phyloP scores from a whole-genome alignment of 192 early-diverging fungal species.

The Rhizophagus clarus region DNA sequence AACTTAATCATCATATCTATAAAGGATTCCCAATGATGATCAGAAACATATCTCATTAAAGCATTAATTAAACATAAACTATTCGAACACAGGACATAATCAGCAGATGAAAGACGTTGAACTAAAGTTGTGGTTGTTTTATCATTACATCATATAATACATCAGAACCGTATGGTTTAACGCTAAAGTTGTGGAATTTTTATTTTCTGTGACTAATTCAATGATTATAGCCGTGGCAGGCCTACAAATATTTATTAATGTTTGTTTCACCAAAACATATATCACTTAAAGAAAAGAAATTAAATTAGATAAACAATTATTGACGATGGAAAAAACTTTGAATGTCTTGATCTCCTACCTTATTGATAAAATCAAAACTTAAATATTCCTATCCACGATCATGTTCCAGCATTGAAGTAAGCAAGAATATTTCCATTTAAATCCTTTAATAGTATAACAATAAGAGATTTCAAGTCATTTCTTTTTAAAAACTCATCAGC shows the following conservation, averaged over 20 bases:
- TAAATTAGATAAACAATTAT: not conserved
- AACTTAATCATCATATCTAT: constrained; percentile 55
- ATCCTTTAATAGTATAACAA: constrained; percentile 61
- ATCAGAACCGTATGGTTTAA: constrained; percentile 53
- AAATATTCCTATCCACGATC: constrained; percentile 64
- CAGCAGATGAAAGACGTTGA: constrained; percentile 57
- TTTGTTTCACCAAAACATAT: constrained; percentile 63
- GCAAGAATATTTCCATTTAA: constrained; percentile 65
- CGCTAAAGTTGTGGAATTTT: constrained; percentile 27
- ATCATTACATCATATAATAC: constrained; percentile 54
- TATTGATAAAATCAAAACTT: constrained; percentile 50
- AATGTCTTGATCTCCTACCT: constrained; percentile 29
- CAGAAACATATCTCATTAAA: constrained; percentile 62
- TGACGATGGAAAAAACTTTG: too few relatives aligned
- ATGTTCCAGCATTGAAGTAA: constrained; percentile 70
- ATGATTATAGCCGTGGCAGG: constrained; percentile 73
- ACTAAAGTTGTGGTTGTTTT: constrained; percentile 54
- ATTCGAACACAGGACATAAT: constrained; percentile 65
- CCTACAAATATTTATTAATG: constrained; percentile 68
- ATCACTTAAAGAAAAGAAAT: constrained; percentile 30
- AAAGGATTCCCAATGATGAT: constrained; percentile 51
- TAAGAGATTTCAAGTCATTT: constrained; percentile 58
- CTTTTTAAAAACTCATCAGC: constrained; percentile 59
- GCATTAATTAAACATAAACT: constrained; percentile 65
- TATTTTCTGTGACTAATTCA: constrained; percentile 56